Base-by-base conservation (phyloP, 305 asterid species). In the Rubia peregrina region DNA sequence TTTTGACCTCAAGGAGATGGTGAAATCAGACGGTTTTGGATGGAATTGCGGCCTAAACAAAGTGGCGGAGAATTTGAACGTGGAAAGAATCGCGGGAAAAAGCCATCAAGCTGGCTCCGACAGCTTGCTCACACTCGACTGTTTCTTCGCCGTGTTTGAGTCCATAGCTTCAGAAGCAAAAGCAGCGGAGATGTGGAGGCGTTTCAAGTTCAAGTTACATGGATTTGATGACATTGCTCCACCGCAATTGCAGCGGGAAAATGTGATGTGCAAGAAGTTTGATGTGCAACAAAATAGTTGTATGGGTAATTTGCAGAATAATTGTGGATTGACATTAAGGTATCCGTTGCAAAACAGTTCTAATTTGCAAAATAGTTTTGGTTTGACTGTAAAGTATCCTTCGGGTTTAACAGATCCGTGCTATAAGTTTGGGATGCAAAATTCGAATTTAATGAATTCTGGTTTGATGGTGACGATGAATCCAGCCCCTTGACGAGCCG, bases 31-130 rank as follows among this genome's bases (percentile, higher is more conserved):
- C 4, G 42, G 16, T 6, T 59, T 8, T 30, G 42, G 42, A 16
- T 12, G 40, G 11, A 13, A 61, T 3, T 30, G 43, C 17, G 66
- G 66, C 42, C 66, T 61, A 8, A 7, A 26, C 66, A 65, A 65
- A 71, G 69, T 82, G 67, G 84, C 85, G 0, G 70, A 49, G 46
- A 51, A 17, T 0, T n/a, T 85, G 64, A 43, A 49, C 0, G 66
- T 85, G 41, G 72, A 48, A 3, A 64, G 85, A 51, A 65, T 43
- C 9, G 81, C 60, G 1, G 87, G 85, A 1, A 74, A 77, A 46
- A 63, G 84, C 17, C 87, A 85, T 22, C 85, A 83, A 22, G 82
- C 86, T 48, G 86, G 83, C 24, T 75, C 84, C 0, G 84, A 83
- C 62, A 80, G 86, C 53, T 62, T 83, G 60, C 74, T 80, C 41